Evolutionary conservation across 2,329 filamentous ascomycete species (phyloP), one percentile per base, ranked within the genome.

Genomic region (Bimuria novae-zelandiae): DNA sequence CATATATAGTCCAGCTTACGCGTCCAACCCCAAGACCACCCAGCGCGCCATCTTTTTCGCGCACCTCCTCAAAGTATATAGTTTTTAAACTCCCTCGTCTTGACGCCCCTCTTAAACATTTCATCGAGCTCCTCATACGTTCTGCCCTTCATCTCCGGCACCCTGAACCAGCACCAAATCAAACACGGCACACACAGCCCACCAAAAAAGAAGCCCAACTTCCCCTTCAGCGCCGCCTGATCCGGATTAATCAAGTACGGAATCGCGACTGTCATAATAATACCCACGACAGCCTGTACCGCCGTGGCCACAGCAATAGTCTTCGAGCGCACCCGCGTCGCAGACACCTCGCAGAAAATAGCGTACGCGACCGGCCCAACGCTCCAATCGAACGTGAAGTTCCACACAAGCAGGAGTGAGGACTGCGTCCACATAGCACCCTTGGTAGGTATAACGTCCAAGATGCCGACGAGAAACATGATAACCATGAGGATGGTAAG

Each of bases 301-400:
- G 72, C 75, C 2, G 76, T 76, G 1, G 89, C 90, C 2, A 95
- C 82, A 1, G 92, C 90, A 37, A 95, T 88, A 0, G 91, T 95
- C 79, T 96, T 96, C 76, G 92, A 90, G 69, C 92, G 89, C 30
- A 96, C 81, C 3, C 91, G 83, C 7, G 89, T 84, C 0, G 90
- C 90, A 1, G 89, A 90, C 27, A 95, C 75, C 73, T 96, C 91
- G 3, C 88, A 84, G 6, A 95, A 90, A 11, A 96, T 83, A 0
- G 90, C 92, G 76, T 94, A 96, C 73, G 88, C 90, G 7, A 95
- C 89, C 0, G 91, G 93, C 23, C 91, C 91, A 39, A 96, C 90
- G 0, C 89, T 62, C 61, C 61, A 79, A 69, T 96, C 89, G 75
- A 95, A 96, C 67, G 87, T 84, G 41, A 93, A 77, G 0, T 91